phyloP scores from a whole-genome alignment of 306 rosid species.

The Citrullus amarus region DNA sequence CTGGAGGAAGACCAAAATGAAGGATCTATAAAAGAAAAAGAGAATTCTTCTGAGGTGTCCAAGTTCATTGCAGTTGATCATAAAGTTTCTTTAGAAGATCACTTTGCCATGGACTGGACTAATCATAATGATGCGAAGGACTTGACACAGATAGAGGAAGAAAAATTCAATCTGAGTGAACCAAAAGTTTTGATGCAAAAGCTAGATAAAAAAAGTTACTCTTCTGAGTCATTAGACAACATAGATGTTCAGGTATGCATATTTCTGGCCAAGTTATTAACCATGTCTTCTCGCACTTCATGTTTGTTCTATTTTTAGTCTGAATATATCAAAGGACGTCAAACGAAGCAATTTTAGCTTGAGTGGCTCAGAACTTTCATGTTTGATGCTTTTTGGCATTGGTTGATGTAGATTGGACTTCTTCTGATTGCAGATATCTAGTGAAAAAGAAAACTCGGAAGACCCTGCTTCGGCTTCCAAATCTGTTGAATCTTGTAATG shows the following conservation, averaged over 20 bases:
- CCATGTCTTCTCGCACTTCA: not conserved
- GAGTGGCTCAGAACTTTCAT: not conserved
- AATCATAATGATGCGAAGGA: slow-evolving; percentile 10
- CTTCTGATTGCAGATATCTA: slow-evolving; percentile 25
- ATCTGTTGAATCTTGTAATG: slow-evolving; percentile 7
- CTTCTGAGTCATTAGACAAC: slow-evolving; percentile 9
- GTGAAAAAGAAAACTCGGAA: slow-evolving; percentile 13
- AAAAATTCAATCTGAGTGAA: slow-evolving; percentile 11
- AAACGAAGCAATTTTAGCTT: not conserved
- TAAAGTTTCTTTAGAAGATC: slow-evolving; percentile 7
- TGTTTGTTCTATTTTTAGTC: not conserved
- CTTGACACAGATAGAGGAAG: slow-evolving; percentile 5
- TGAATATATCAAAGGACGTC: not conserved
- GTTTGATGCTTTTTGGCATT: not conserved
- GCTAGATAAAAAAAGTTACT: not conserved
- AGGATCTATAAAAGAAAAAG: slow-evolving; percentile 13
- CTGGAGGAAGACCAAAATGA: slow-evolving; percentile 9
- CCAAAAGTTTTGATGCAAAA: slow-evolving; percentile 15
- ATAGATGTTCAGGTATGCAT: slow-evolving; percentile 37
- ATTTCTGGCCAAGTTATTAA: not conserved
- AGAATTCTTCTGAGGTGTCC: slow-evolving; percentile 6
- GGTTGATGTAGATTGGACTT: not conserved
- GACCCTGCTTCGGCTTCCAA: slow-evolving; percentile 10
- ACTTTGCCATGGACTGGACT: slow-evolving; percentile 20
- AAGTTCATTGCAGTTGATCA: not conserved